Percentiles rank a stretch among this genome's conserved stretches.
These are phyloP conservation scores for Paramecium bursaria DNA, from an alignment of 73 alveolate species.

Conservation along the genomic window DNA sequence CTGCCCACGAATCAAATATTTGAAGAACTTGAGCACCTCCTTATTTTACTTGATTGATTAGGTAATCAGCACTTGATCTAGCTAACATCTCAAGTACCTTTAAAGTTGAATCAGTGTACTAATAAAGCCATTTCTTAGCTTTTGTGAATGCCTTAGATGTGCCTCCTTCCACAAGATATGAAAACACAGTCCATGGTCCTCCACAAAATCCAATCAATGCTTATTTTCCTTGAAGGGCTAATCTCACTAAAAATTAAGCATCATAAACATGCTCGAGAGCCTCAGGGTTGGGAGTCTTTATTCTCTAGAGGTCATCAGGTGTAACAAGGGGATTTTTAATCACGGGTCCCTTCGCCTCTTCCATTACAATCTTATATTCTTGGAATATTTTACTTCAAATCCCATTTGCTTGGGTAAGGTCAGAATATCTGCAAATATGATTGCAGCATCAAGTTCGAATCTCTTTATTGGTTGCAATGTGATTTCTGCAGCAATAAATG, in stretches of 20 bases:
- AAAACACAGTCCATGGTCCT: constrained; percentile 83
- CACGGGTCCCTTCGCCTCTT: constrained; percentile 77
- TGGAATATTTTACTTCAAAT: constrained; percentile 72
- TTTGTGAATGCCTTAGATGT: constrained; percentile 69
- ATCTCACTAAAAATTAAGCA: constrained; percentile 74
- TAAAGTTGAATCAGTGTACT: constrained; percentile 67
- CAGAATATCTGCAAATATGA: constrained; percentile 81
- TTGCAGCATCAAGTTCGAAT: constrained; percentile 80
- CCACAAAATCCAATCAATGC: constrained; percentile 78
- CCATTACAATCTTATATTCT: constrained; percentile 60
- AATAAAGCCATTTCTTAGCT: constrained; percentile 77
- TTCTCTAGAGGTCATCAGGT: constrained; percentile 71
- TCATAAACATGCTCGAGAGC: constrained; percentile 76
- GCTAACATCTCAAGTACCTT: constrained; percentile 70
- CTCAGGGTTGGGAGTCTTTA: constrained; percentile 69
- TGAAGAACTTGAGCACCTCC: constrained; percentile 82
- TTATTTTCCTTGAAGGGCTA: constrained; percentile 72
- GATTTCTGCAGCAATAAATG: constrained; percentile 79
- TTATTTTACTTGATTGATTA: constrained; percentile 70
- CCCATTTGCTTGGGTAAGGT: constrained; percentile 84
- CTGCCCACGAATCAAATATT: constrained; percentile 82
- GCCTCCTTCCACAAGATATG: constrained; percentile 85
- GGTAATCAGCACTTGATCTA: constrained; percentile 61
- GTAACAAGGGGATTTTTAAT: constrained; percentile 72
- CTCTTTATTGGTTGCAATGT: constrained; percentile 78